A percentile compares a stretch with the other conserved stretches of the same genome.
phyloP scores from a whole-genome alignment of 176 grass and related monocot species.

The Tillandsia fasciculata region DNA sequence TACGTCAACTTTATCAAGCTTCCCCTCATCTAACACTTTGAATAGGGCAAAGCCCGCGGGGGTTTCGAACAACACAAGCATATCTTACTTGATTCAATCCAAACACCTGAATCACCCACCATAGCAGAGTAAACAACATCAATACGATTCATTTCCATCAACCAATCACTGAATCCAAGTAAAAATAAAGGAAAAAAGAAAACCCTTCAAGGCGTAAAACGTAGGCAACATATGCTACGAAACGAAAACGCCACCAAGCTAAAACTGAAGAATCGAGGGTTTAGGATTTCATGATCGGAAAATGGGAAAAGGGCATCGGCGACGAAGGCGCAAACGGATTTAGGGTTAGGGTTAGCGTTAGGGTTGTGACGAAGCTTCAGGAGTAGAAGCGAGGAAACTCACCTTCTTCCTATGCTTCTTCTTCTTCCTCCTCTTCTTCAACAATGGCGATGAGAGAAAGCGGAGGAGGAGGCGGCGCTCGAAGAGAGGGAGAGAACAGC shows the following conservation, averaged over 20 bases:
- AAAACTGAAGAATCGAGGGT: not conserved
- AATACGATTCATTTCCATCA: too few relatives aligned
- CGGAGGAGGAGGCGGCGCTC: not conserved
- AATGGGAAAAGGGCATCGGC: not conserved
- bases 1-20: constrained; percentile 72
- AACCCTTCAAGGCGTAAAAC: too few relatives aligned
- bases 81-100: constrained; percentile 11
- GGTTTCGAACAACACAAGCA: constrained; percentile 83
- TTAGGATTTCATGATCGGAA: not conserved
- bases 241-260: not conserved
- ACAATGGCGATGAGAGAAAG: not conserved
- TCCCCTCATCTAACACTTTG: constrained; percentile 88
- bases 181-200: too few relatives aligned
- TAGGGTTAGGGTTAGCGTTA: not conserved
- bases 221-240: not conserved
- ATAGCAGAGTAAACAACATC: too few relatives aligned
- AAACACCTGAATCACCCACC: not conserved
- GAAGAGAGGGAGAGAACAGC: not conserved
- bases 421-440: not conserved
- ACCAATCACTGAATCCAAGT: too few relatives aligned
- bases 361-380: not conserved
- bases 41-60: constrained; percentile 90
- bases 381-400: not conserved
- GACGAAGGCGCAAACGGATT: not conserved
- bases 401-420: not conserved